phyloP scores from a whole-genome alignment of 106 monocot species.

The Acanthochlamys bracteata region DNA sequence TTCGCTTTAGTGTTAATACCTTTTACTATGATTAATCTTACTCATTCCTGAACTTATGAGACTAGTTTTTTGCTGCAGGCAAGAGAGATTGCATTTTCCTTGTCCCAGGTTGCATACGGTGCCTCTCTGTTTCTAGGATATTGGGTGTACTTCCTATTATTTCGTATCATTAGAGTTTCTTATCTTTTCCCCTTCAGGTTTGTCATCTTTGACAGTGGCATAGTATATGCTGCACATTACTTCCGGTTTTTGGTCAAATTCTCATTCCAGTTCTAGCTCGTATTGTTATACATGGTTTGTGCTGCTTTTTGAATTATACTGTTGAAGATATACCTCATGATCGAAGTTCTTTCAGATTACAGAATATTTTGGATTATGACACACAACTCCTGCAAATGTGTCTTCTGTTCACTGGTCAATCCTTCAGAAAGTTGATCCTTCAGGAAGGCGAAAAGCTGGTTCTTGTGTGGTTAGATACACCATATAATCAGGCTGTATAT shows the following conservation, averaged over 20 bases:
- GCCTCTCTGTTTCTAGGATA: slow-evolving; percentile 65
- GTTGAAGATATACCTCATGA: too few species aligned
- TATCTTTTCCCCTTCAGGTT: slow-evolving; percentile 73
- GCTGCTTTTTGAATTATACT: neutral
- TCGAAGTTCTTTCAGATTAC: slow-evolving; percentile 38
- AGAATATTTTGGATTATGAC: slow-evolving; percentile 38
- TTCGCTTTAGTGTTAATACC: neutral
- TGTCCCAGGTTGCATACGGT: slow-evolving; percentile 81
- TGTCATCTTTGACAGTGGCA: neutral
- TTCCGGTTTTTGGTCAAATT: too few species aligned
- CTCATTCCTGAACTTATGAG: neutral
- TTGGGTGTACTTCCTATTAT: slow-evolving; percentile 72
- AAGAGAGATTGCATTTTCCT: slow-evolving; percentile 62
- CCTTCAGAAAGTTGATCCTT: slow-evolving; percentile 71
- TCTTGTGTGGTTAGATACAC: slow-evolving; percentile 76
- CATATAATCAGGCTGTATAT: slow-evolving; percentile 86
- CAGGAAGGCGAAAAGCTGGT: slow-evolving; percentile 96
- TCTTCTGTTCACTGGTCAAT: slow-evolving; percentile 60
- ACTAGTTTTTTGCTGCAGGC: slow-evolving; percentile 39
- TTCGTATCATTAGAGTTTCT: slow-evolving; percentile 17
- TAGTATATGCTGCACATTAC: neutral
- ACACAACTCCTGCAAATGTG: slow-evolving; percentile 51
- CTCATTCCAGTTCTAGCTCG: neutral
- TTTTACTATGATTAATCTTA: neutral
- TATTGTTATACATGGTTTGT: neutral